phyloP scores from a whole-genome alignment of 2,329 filamentous ascomycete species.

The Mycocentrospora acerina region DNA sequence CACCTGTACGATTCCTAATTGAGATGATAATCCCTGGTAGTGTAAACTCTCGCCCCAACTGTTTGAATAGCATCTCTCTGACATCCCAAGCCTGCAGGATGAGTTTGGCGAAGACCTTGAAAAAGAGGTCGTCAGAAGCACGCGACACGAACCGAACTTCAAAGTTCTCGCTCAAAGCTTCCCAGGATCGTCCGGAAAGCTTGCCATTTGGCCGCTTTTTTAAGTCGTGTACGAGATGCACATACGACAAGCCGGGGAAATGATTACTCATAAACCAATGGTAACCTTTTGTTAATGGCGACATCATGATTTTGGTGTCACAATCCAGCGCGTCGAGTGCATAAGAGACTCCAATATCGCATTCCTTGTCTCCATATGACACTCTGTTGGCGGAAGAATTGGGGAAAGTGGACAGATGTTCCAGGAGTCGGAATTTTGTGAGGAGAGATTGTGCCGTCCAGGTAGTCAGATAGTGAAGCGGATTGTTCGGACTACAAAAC shows the following conservation, averaged over 20 bases:
- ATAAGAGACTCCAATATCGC: conserved; percentile 29
- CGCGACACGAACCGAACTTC: conserved; percentile 35
- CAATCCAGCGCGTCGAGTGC: conserved; percentile 48
- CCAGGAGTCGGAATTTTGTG: conserved; percentile 53
- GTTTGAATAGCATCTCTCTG: conserved; percentile 8
- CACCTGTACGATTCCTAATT: no score
- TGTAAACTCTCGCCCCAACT: background rate
- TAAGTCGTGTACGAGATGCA: conserved; percentile 50
- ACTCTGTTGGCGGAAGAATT: conserved; percentile 13
- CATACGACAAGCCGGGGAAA: conserved; percentile 54
- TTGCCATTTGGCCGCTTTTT: conserved; percentile 37
- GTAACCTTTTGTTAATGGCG: conserved; percentile 45
- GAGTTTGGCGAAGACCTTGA: conserved; percentile 52
- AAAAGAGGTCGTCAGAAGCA: conserved; percentile 26
- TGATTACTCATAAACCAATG: conserved; percentile 47
- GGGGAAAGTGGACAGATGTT: conserved; percentile 45
- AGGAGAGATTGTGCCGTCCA: conserved; percentile 50
- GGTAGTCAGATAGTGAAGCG: conserved; percentile 49
- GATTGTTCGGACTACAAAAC: conserved; percentile 28
- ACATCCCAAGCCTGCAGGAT: conserved; percentile 56
- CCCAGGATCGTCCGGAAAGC: conserved; percentile 46
- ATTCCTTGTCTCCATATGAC: conserved; percentile 12
- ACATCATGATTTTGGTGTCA: conserved; percentile 49
- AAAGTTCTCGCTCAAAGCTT: conserved; percentile 50
- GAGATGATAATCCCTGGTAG: conserved; percentile 9